phyloP scores from a whole-genome alignment of 2,329 filamentous ascomycete genomes.

The Cytospora piceae region DNA sequence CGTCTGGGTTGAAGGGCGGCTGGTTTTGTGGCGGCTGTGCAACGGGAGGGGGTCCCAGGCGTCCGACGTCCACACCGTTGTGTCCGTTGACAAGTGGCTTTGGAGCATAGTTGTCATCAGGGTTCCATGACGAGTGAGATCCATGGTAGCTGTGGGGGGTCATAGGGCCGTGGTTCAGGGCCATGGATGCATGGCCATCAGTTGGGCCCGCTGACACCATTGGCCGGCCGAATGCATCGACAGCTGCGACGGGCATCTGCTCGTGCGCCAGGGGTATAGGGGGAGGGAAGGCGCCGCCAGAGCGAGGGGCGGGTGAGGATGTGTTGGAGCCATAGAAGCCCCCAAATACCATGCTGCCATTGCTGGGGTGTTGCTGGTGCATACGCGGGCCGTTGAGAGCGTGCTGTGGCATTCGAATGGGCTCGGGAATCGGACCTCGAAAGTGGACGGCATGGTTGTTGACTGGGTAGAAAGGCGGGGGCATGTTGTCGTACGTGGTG shows the following conservation, averaged over 20 bases:
- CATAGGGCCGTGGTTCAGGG: conserved; percentile 53
- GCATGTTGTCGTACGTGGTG: conserved; percentile 31
- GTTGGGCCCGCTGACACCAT: conserved; percentile 41
- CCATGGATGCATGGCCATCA: conserved; percentile 37
- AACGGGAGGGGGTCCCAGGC: conserved; percentile 23
- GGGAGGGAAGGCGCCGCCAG: conserved; percentile 52
- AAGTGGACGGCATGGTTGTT: conserved; percentile 24
- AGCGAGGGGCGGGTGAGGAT: conserved; percentile 59
- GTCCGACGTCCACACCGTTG: conserved; percentile 21
- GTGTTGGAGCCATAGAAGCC: conserved; percentile 58
- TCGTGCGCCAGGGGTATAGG: conserved; percentile 38
- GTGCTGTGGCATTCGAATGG: conserved; percentile 29
- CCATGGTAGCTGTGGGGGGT: conserved; percentile 66
- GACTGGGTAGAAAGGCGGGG: conserved; percentile 24
- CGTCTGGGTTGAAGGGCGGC: conserved; percentile 17
- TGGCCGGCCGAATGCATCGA: conserved; percentile 46
- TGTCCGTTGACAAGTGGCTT: conserved; percentile 24
- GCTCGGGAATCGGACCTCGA: conserved; percentile 26
- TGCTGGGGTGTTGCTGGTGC: conserved; percentile 58
- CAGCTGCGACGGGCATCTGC: conserved; percentile 35
- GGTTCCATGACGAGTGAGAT: conserved; percentile 59
- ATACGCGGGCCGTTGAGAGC: conserved; percentile 42
- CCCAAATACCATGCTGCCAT: conserved; percentile 61
- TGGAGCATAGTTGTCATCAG: conserved; percentile 36
- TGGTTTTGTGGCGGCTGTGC: conserved; percentile 37